These are phyloP conservation scores for Tricholoma matsutake DNA, from an alignment of 768 basidiomycete genomes.

Conservation along the genomic window DNA sequence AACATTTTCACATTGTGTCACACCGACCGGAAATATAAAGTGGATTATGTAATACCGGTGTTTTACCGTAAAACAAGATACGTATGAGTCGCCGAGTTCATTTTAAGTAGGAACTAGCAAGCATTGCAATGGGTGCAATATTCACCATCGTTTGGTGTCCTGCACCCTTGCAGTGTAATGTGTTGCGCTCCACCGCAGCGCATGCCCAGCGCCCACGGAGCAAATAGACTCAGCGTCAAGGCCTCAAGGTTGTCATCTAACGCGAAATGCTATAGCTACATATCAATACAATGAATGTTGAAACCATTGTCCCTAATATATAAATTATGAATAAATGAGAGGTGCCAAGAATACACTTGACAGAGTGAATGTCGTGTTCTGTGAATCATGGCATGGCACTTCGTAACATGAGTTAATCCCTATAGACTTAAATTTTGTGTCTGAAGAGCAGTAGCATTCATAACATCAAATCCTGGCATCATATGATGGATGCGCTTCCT, in stretches of 20 bases:
- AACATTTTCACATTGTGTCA: too few relatives aligned
- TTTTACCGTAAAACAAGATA: too few relatives aligned
- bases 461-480: constrained; percentile 55
- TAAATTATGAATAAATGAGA: not conserved
- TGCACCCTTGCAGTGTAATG: too few relatives aligned
- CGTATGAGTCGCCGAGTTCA: too few relatives aligned
- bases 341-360: not conserved
- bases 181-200: too few relatives aligned
- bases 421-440: constrained; percentile 54
- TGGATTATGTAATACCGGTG: too few relatives aligned
- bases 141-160: too few relatives aligned
- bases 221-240: not conserved
- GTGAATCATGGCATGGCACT: not conserved
- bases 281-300: not conserved
- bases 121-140: too few relatives aligned
- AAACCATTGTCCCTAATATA: not conserved
- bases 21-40: too few relatives aligned
- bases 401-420: constrained; percentile 24
- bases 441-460: constrained; percentile 52
- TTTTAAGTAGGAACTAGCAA: too few relatives aligned
- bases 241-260: not conserved
- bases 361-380: not conserved
- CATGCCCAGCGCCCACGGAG: too few relatives aligned
- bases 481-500: constrained; percentile 68
- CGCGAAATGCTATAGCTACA: not conserved